phyloP scores from a whole-genome alignment of 75 land plant species.

The Adiantum capillusveneris region DNA sequence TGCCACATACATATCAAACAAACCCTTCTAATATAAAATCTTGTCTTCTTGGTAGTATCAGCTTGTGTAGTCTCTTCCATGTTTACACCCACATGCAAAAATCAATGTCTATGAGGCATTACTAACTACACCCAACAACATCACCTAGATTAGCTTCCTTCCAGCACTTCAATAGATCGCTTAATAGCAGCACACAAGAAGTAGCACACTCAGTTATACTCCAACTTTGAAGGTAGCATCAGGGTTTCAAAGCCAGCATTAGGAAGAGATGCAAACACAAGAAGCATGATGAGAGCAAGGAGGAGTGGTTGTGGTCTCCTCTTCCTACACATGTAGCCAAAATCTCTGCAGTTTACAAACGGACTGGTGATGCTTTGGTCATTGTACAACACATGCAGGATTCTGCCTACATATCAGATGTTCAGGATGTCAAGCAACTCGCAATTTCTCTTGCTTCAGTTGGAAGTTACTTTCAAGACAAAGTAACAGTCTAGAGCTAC shows the following conservation, averaged over 20 bases:
- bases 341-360: slow-evolving; percentile 55
- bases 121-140: too few species aligned
- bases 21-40: too few species aligned
- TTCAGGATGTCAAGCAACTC: slow-evolving; percentile 40
- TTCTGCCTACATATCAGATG: slow-evolving; percentile 61
- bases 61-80: too few species aligned
- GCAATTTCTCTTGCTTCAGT: slow-evolving; percentile 49
- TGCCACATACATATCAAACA: too few species aligned
- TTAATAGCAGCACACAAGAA: slow-evolving; percentile 22
- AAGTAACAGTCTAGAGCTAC: too few species aligned
- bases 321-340: slow-evolving; percentile 24
- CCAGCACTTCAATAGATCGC: too few species aligned
- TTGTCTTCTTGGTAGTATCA: too few species aligned
- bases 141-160: too few species aligned
- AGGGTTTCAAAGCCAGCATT: neutral
- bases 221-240: slow-evolving; percentile 1
- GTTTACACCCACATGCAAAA: too few species aligned
- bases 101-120: too few species aligned
- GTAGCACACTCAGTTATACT: slow-evolving; percentile 1
- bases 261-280: neutral
- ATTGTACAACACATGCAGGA: slow-evolving; percentile 48
- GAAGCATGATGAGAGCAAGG: neutral
- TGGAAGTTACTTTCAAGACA: too few species aligned
- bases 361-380: slow-evolving; percentile 58
- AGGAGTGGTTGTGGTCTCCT: slow-evolving; percentile 6